Conservation (phyloP, 768 basidiomycete genomes). For the Paxillus rubicundulus region DNA sequence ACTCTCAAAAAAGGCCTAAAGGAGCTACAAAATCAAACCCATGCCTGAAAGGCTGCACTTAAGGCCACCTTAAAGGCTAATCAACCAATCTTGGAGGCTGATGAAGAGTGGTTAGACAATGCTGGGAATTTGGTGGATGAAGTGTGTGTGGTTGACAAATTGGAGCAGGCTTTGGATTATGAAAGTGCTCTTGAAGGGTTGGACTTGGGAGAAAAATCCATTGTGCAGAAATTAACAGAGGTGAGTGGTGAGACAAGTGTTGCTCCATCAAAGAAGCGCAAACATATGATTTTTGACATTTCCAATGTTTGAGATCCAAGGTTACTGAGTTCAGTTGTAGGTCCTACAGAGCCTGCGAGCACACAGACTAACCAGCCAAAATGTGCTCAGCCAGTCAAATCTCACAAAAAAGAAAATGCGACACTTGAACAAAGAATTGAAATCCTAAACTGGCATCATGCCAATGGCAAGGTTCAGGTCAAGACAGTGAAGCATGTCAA, state of each 20-base stretch:
- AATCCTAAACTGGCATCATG: not conserved
- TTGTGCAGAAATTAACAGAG: conserved; percentile 3
- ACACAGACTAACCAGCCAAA: not conserved
- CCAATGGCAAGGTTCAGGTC: not conserved
- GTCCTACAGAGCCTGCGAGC: not conserved
- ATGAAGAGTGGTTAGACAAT: conserved; percentile 25
- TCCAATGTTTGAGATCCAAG: not conserved
- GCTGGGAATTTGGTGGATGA: conserved; percentile 24
- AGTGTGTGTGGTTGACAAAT: conserved; percentile 16
- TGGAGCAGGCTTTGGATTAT: conserved; percentile 21
- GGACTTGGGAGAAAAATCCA: not conserved
- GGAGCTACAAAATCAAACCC: conserved; percentile 12
- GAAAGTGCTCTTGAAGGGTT: conserved; percentile 16
- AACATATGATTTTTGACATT: conserved; percentile 1
- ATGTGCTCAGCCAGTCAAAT: not conserved
- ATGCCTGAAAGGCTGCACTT: conserved; percentile 9
- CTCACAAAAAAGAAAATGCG: not conserved
- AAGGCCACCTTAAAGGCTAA: conserved; percentile 10
- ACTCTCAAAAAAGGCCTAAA: conserved; percentile 17
- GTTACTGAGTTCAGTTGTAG: not conserved
- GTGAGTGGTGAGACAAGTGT: not conserved
- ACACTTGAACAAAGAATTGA: not conserved
- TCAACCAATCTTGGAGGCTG: conserved; percentile 15
- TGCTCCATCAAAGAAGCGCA: not conserved
- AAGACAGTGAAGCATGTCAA: conserved; percentile 33